Conservation (phyloP, 805 yeast genomes). For the Starmerella floris region DNA sequence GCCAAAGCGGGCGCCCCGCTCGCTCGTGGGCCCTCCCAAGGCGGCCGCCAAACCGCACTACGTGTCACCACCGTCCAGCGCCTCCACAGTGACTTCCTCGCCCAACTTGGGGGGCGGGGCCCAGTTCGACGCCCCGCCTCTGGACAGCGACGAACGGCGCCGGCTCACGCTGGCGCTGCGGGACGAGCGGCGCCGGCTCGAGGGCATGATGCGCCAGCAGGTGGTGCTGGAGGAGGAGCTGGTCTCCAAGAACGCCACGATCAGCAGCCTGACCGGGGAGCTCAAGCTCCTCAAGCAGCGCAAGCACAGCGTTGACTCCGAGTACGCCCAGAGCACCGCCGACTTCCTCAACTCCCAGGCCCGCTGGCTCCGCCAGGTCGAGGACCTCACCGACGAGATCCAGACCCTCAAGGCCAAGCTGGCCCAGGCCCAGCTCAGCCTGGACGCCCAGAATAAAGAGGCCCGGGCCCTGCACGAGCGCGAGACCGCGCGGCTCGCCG, state of each 20-base stretch:
- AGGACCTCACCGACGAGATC: constrained; percentile 18
- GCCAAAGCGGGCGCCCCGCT: constrained; percentile 1
- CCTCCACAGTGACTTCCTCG: too few relatives aligned
- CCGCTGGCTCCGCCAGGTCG: constrained; percentile 19
- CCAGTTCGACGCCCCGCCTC: background rate
- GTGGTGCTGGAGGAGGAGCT: constrained; percentile 24
- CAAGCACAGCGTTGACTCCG: constrained; percentile 21
- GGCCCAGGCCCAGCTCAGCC: constrained; percentile 1
- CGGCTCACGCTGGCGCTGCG: background rate
- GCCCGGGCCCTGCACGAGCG: background rate
- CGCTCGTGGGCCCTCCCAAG: background rate
- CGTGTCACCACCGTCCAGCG: background rate
- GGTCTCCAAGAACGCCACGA: constrained; percentile 16
- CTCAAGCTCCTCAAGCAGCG: constrained; percentile 15
- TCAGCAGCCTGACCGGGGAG: constrained; percentile 17
- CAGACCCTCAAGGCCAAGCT: constrained; percentile 11
- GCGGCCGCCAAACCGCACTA: background rate
- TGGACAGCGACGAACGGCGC: too few relatives aligned
- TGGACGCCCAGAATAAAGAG: constrained; percentile 2
- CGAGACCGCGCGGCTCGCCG: constrained; percentile 3
- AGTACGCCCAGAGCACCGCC: constrained; percentile 23
- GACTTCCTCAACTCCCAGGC: constrained; percentile 24
- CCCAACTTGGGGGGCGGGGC: too few relatives aligned
- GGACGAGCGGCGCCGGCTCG: constrained; percentile 1
- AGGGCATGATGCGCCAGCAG: constrained; percentile 5